A percentile compares a stretch with the other conserved stretches of the same genome.
These are phyloP conservation scores for Talaromyces wortmannii DNA, from an alignment of 495 filamentous ascomycete species.

Conservation along the genomic window DNA sequence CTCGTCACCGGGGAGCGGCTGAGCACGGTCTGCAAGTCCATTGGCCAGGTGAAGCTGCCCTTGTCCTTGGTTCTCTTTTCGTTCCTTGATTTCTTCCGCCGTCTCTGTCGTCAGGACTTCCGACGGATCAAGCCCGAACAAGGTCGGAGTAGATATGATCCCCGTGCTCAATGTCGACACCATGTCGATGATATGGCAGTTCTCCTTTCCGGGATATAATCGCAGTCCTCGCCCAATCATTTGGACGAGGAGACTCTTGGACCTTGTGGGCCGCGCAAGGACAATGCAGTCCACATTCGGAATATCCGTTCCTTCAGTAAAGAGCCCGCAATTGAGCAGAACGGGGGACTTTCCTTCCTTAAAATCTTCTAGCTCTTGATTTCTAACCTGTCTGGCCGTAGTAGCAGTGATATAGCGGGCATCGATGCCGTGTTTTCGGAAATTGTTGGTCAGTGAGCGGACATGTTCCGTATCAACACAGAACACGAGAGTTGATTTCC, in stretches of 20 bases:
- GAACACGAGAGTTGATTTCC: slow-evolving; percentile 87
- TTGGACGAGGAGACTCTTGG: slow-evolving; percentile 84
- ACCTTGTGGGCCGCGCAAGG: slow-evolving; percentile 81
- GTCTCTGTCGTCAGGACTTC: slow-evolving; percentile 61
- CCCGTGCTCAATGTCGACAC: slow-evolving; percentile 75
- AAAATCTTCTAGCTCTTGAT: slow-evolving; percentile 66
- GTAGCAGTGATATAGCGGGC: slow-evolving; percentile 75
- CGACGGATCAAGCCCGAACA: slow-evolving; percentile 89
- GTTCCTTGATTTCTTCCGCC: slow-evolving; percentile 46
- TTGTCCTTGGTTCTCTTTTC: slow-evolving; percentile 26
- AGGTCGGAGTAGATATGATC: slow-evolving; percentile 80
- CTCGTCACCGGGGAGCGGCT: slow-evolving; percentile 11
- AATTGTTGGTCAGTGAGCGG: slow-evolving; percentile 59
- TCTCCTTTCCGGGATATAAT: slow-evolving; percentile 66
- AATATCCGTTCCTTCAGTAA: slow-evolving; percentile 95
- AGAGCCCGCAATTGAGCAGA: slow-evolving; percentile 90
- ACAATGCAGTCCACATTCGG: slow-evolving; percentile 95
- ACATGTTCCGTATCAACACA: slow-evolving; percentile 88
- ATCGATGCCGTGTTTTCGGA: slow-evolving; percentile 72
- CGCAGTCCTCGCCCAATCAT: slow-evolving; percentile 97
- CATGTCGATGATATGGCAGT: slow-evolving; percentile 97
- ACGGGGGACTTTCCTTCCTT: slow-evolving; percentile 72
- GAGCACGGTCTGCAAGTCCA: neutral
- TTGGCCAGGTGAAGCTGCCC: slow-evolving; percentile 26
- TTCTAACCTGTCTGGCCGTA: slow-evolving; percentile 59